Conservation (phyloP, 257 asterid species). For the Capsicum chinense region DNA sequence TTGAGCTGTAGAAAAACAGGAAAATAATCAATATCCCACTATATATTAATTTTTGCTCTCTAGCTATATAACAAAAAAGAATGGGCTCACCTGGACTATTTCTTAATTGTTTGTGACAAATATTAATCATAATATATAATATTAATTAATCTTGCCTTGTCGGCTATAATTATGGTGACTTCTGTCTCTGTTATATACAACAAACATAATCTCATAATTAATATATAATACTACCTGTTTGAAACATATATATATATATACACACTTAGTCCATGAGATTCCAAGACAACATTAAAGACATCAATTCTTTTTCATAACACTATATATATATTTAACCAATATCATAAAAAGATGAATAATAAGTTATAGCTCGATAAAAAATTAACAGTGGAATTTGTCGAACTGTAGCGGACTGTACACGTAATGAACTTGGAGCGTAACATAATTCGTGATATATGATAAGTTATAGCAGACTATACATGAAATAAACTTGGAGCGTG, state of each 20-base stretch:
- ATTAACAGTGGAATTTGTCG: neutral
- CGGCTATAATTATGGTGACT: no score
- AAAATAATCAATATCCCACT: slow-evolving; percentile 21
- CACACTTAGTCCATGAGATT: slow-evolving; percentile 37
- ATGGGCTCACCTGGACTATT: neutral
- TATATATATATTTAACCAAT: neutral
- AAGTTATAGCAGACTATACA: no score
- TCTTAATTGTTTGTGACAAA: neutral
- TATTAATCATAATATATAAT: neutral
- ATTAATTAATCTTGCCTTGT: neutral
- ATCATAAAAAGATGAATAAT: neutral
- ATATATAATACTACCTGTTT: neutral
- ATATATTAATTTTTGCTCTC: neutral
- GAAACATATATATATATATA: slow-evolving; percentile 44
- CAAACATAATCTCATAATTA: slow-evolving; percentile 40
- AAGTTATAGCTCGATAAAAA: neutral
- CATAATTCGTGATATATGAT: no score
- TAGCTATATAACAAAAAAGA: neutral
- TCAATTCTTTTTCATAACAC: slow-evolving; percentile 42
- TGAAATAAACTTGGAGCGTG: no score
- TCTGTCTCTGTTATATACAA: slow-evolving; percentile 37
- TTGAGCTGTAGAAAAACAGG: slow-evolving; percentile 16
- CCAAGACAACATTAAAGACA: slow-evolving; percentile 43
- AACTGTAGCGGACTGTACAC: neutral
- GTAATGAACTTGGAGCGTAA: no score